Evolutionary conservation across 2,329 filamentous ascomycete species (phyloP), one percentile per base, ranked within the genome.

Genomic region (Phaeosphaeria sp.): DNA sequence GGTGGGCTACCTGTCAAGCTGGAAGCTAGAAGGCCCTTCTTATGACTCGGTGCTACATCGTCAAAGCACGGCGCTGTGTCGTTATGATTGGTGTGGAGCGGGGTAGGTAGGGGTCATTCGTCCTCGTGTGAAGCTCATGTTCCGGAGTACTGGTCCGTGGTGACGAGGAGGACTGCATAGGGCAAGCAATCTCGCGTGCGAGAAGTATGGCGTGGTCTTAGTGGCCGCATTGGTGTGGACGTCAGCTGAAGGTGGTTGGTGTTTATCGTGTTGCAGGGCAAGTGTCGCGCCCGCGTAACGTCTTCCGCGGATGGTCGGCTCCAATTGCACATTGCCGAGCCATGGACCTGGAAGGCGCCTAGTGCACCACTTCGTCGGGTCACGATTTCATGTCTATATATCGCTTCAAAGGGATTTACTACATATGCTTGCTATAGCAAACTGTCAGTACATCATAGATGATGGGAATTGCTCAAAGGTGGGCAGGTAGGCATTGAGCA

Each of bases 271-370:
- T 39, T 39, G 36, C 15, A 39, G 36, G 36, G 49, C 36, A 20
- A 9, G 49, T 43, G 20, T 51, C 21, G 49, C 45, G 15, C 27
- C 22, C 49, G 49, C 49, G 36, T 51, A 51, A 20, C 49, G 49
- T 51, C 21, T 30, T 36, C 50, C 50, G 42, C 25, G 50, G 43
- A 45, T 52, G 50, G 40, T 52, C 50, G 42, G 50, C 25, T 27
- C 17, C n/a, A n/a, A 30, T 22, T 17, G 9, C 24, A 3, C 9
- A 22, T 20, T 20, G 3, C 45, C 45, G 43, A 17, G 20, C 22
- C 43, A 13, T 3, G n/a, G n/a, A n/a, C 6, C 17, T 39, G 36
- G 36, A 7, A 39, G 4, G 17, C 25, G 13, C 13, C n/a, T 39
- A 39, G 36, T 39, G 36, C 36, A n/a, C 36, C 36, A 39, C 17